Evolutionary conservation across 306 rosid species (phyloP).

Genomic region (Purshia tridentata): DNA sequence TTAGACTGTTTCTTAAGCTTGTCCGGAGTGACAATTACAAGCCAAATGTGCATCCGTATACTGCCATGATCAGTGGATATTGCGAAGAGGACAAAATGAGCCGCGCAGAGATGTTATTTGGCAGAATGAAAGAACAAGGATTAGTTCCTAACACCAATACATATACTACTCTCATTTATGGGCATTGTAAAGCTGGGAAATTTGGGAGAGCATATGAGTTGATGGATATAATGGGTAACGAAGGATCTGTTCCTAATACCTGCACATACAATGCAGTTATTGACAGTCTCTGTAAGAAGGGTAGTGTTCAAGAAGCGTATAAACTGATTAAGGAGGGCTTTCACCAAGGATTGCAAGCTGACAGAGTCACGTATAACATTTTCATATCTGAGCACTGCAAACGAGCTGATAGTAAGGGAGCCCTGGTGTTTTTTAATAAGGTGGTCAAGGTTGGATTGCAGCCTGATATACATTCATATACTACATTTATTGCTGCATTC

Average conservation of each 20-base stretch:
- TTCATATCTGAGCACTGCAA: slow-evolving; percentile 77
- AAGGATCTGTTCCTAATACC: slow-evolving; percentile 70
- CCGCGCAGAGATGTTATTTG: slow-evolving; percentile 79
- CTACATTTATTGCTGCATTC: slow-evolving; percentile 69
- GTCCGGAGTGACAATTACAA: slow-evolving; percentile 76
- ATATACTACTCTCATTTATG: slow-evolving; percentile 68
- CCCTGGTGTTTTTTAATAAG: slow-evolving; percentile 69
- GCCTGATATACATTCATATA: slow-evolving; percentile 74
- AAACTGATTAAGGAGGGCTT: slow-evolving; percentile 49
- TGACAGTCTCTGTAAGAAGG: slow-evolving; percentile 75
- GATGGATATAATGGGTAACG: slow-evolving; percentile 59
- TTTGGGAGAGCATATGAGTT: slow-evolving; percentile 64
- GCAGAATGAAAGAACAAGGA: slow-evolving; percentile 86
- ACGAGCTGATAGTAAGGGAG: slow-evolving; percentile 49
- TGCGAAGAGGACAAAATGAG: slow-evolving; percentile 68
- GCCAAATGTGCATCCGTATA: slow-evolving; percentile 81
- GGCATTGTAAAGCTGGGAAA: slow-evolving; percentile 70
- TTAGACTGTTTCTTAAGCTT: slow-evolving; percentile 86
- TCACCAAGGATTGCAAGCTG: slow-evolving; percentile 46
- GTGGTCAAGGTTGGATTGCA: slow-evolving; percentile 73
- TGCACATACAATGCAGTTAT: slow-evolving; percentile 72
- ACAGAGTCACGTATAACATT: slow-evolving; percentile 67
- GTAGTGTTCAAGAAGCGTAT: slow-evolving; percentile 68
- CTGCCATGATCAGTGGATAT: slow-evolving; percentile 85
- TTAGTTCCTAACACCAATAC: slow-evolving; percentile 76